Percentiles rank a stretch among this genome's conserved stretches.
These are phyloP conservation scores for Fusarium globosum DNA, from an alignment of 2,329 filamentous ascomycete species.

Conservation along the genomic window DNA sequence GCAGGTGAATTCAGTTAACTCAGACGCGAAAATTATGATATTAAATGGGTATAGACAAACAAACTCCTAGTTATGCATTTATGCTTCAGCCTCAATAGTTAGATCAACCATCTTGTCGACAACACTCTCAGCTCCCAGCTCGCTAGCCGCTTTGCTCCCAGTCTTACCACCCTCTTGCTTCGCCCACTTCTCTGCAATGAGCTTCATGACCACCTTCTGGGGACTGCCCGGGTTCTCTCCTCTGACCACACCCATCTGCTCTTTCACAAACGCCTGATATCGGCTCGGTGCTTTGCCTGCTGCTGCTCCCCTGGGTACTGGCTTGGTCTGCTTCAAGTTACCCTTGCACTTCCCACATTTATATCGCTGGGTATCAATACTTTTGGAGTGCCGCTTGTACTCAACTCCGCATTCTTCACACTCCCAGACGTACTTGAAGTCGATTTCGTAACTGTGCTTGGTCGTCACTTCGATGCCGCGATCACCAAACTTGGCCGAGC, in stretches of 20 bases:
- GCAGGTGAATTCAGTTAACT: background rate
- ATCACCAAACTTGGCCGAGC: constrained; percentile 65
- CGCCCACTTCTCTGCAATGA: constrained; percentile 72
- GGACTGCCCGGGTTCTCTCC: constrained; percentile 65
- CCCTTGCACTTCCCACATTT: constrained; percentile 82
- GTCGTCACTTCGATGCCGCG: constrained; percentile 84
- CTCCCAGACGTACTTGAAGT: constrained; percentile 91
- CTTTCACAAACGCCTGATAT: constrained; percentile 69
- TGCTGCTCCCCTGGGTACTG: constrained; percentile 63
- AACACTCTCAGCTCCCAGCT: constrained; percentile 35
- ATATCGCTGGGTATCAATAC: constrained; percentile 77
- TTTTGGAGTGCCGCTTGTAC: constrained; percentile 87
- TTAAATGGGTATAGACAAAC: constrained; percentile 12
- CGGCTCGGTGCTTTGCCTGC: constrained; percentile 48
- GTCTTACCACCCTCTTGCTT: constrained; percentile 55
- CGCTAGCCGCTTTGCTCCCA: constrained; percentile 19
- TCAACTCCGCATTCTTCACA: constrained; percentile 76
- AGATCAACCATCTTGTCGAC: constrained; percentile 43
- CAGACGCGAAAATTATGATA: background rate
- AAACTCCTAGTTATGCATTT: constrained; percentile 9
- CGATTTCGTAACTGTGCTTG: constrained; percentile 88
- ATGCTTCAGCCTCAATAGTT: constrained; percentile 39
- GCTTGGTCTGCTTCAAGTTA: constrained; percentile 80
- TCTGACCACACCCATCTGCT: constrained; percentile 72
- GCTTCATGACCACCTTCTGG: constrained; percentile 76